phyloP scores from a whole-genome alignment of 2,329 filamentous ascomycete genomes.

The Colletotrichum sp. region DNA sequence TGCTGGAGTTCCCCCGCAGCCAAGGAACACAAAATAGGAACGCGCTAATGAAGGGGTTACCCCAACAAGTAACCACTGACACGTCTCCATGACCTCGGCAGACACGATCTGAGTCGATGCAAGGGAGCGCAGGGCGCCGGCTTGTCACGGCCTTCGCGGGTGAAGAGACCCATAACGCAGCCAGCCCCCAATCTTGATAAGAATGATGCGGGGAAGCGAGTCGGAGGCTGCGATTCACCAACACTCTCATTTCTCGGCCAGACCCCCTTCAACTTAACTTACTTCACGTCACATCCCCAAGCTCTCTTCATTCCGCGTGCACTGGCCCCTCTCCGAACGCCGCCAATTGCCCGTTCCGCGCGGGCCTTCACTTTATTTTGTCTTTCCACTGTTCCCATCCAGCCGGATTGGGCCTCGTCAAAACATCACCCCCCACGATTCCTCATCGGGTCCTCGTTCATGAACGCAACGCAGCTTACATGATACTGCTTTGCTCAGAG shows the following conservation, averaged over 20 bases:
- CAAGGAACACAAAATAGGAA: neutral
- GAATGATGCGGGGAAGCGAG: constrained; percentile 11
- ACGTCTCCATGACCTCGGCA: constrained; percentile 2
- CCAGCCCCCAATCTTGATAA: neutral
- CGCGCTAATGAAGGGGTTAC: constrained; percentile 11
- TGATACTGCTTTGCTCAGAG: neutral
- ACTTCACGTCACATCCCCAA: neutral
- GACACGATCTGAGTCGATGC: neutral
- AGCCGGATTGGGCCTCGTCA: neutral
- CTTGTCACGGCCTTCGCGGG: constrained; percentile 1
- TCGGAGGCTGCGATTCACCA: neutral
- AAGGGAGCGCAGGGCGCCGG: neutral
- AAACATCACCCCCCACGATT: neutral
- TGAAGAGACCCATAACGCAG: neutral
- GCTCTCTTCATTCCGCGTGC: neutral
- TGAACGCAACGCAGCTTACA: neutral
- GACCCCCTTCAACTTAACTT: neutral
- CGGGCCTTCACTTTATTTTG: neutral
- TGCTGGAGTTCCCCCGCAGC: neutral
- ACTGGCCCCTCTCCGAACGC: neutral
- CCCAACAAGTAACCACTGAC: constrained; percentile 1
- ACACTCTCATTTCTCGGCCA: neutral
- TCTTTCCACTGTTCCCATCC: neutral
- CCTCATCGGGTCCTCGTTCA: neutral
- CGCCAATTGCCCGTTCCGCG: neutral